phyloP scores from a whole-genome alignment of 2,329 filamentous ascomycete genomes.

The Exophiala oligosperma region DNA sequence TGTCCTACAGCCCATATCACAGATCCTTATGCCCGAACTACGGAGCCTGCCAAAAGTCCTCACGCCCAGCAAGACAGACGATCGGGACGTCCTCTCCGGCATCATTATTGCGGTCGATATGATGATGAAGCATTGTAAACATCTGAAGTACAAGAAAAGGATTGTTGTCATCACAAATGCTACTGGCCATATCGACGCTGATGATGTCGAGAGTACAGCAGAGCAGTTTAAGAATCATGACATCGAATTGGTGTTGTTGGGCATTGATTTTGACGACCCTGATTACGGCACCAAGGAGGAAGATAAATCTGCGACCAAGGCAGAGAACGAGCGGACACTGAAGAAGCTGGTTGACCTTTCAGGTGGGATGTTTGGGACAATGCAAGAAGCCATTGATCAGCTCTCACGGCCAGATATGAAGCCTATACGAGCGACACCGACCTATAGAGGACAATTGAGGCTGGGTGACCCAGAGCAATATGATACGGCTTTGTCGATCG shows the following conservation, averaged over 20 bases:
- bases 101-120: conserved; percentile 83
- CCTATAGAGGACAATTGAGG: conserved; percentile 76
- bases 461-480: conserved; percentile 76
- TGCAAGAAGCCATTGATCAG: conserved; percentile 80
- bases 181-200: conserved; percentile 68
- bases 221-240: conserved; percentile 62
- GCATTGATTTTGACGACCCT: conserved; percentile 88
- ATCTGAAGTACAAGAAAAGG: conserved; percentile 75
- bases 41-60: conserved; percentile 64
- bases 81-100: conserved; percentile 82
- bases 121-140: conserved; percentile 77
- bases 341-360: conserved; percentile 66
- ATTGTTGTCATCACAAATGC: conserved; percentile 88
- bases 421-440: conserved; percentile 69
- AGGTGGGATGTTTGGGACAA: conserved; percentile 72
- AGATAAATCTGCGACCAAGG: conserved; percentile 71
- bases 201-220: conserved; percentile 56
- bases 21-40: conserved; percentile 70
- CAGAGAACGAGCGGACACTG: conserved; percentile 71
- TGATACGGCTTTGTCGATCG: conserved; percentile 74
- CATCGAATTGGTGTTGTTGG: conserved; percentile 80
- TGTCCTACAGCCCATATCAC: conserved; percentile 63
- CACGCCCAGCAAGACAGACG: conserved; percentile 64
- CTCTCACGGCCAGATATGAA: conserved; percentile 77
- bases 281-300: conserved; percentile 93